Percentiles rank a stretch among this genome's conserved stretches.
Evolutionary conservation across 441 rosid species (phyloP).

Genomic region (Hura crepitans): DNA sequence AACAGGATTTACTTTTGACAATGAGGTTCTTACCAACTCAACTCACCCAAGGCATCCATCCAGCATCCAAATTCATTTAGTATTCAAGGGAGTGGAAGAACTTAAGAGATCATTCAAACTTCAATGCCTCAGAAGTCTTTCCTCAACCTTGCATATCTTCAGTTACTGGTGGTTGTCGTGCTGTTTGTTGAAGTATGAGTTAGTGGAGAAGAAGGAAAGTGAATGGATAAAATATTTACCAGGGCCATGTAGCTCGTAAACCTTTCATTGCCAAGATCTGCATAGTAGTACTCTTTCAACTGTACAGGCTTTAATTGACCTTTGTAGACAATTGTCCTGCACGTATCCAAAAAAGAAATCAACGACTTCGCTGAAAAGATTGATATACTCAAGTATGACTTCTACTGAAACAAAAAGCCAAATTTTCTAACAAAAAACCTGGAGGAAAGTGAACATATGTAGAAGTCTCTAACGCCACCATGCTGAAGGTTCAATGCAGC

Average conservation of each 20-base stretch:
- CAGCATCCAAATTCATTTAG: constrained; percentile 78
- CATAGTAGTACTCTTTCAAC: constrained; percentile 80
- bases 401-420: neutral
- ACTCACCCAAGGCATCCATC: constrained; percentile 80
- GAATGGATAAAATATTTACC: constrained; percentile 94
- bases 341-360: constrained; percentile 5
- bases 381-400: neutral
- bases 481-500: constrained; percentile 89
- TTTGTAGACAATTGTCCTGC: constrained; percentile 95
- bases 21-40: constrained; percentile 85
- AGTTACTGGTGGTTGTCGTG: constrained; percentile 83
- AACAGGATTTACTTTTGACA: constrained; percentile 69
- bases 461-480: constrained; percentile 87
- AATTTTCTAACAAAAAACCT: constrained; percentile 42
- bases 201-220: constrained; percentile 70
- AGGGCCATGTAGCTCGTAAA: constrained; percentile 99
- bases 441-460: constrained; percentile 96
- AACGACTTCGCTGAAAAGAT: neutral
- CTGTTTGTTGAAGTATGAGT: constrained; percentile 99
- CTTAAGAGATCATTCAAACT: constrained; percentile 99
- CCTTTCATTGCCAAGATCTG: constrained; percentile 99
- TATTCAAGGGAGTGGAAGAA: constrained; percentile 95
- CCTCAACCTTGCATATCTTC: constrained; percentile 99
- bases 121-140: constrained; percentile 99
- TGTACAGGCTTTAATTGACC: constrained; percentile 96